Base-by-base conservation (phyloP, 2,329 filamentous ascomycete species). In the Penicillium brasilianum region DNA sequence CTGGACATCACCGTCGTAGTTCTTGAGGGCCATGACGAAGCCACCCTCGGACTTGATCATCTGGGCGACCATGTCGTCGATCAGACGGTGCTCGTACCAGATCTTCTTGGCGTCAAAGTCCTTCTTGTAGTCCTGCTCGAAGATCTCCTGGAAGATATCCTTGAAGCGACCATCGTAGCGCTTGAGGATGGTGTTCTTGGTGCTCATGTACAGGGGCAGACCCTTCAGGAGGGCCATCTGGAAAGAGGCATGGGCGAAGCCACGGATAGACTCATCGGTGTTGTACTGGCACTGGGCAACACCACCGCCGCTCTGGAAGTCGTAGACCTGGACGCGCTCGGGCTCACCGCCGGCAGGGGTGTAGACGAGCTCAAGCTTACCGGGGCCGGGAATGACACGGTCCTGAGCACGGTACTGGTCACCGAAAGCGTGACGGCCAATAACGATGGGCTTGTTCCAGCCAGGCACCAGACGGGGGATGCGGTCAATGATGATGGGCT, bases 181-280 rank as follows among this genome's bases (percentile, higher is more conserved):
- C 86, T 99, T 99, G 71, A 99, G 84, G 72, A 99, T 99, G 71
- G 95, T 99, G 86, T 98, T 98, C 90, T 99, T 99, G 81, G 95
- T 99, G 86, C 92, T 97, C 94, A 98, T 96, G 85, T 98, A 99
- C 74, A 99, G 85, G n/a, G 95, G 95, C 69, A 96, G 84, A 66
- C 84, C 84, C 87, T 97, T 95, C 79, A 87, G 84, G 49, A 98
- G 82, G 36, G 95, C 94, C 69, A 97, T 87, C 88, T 97, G 96
- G 88, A 99, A 98, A 70, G 89, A 93, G 65, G 95, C 91, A 77
- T 98, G 95, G 59, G 95, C 95, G 74, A 99, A 99, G 64, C 95
- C 95, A 58, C 84, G 83, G 79, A 99, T 99, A 76, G 91, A 95
- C 78, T 97, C 95, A 74, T 95, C 89, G 28, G 95, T 98, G 87